phyloP scores from a whole-genome alignment of 345 rosid genomes.

The Murraya paniculata region DNA sequence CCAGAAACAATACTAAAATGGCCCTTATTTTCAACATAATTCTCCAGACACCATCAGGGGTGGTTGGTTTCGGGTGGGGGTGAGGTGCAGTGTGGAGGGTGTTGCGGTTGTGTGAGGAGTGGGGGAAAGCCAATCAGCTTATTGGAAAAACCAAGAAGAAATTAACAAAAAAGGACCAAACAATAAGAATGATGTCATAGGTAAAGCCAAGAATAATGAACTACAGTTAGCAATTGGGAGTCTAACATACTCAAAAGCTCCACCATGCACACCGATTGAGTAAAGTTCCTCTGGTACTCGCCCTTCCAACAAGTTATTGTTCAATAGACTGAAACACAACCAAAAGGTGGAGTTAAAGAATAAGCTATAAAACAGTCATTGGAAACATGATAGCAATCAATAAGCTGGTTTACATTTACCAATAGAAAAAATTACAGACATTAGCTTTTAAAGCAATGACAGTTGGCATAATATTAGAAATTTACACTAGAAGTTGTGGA shows the following conservation, averaged over 20 bases:
- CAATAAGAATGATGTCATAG: not conserved
- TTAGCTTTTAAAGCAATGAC: not conserved
- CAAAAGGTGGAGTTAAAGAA: not conserved
- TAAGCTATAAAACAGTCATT: not conserved
- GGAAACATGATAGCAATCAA: conserved; percentile 1
- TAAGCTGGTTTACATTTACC: not conserved
- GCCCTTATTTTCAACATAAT: not conserved
- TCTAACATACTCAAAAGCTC: conserved; percentile 74
- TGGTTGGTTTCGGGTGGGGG: too few relatives aligned
- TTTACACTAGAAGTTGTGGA: not conserved
- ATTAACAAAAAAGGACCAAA: not conserved
- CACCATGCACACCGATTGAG: conserved; percentile 91
- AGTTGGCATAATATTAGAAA: not conserved
- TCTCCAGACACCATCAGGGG: not conserved
- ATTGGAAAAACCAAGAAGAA: not conserved
- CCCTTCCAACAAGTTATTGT: conserved; percentile 72
- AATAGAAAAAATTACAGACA: not conserved
- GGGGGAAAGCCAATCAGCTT: not conserved
- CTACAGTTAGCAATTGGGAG: not conserved
- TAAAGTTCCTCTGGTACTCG: conserved; percentile 81
- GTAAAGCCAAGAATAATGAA: not conserved
- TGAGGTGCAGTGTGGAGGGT: too few relatives aligned
- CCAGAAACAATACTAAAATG: too few relatives aligned
- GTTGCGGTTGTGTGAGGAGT: too few relatives aligned
- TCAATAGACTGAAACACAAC: conserved; percentile 54